Percentiles rank a stretch among this genome's conserved stretches.
These are phyloP conservation scores for Xylariaceae sp. DNA, from an alignment of 2,329 filamentous ascomycete species.

Conservation along the genomic window DNA sequence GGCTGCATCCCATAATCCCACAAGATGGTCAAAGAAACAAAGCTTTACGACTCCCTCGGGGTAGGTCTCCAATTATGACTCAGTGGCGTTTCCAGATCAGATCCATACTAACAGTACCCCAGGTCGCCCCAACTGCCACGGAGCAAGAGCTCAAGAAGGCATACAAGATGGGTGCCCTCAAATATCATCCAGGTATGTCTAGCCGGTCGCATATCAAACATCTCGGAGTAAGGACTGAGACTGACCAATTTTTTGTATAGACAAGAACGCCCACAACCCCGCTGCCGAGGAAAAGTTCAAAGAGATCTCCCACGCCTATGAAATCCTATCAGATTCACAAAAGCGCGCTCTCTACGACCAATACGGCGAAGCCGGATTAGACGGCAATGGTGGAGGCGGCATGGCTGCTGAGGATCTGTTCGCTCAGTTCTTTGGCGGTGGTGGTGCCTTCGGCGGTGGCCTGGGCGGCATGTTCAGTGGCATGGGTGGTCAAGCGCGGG, in stretches of 20 bases:
- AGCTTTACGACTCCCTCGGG: conserved; percentile 73
- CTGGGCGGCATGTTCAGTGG: conserved; percentile 74
- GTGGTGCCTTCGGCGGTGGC: conserved; percentile 65
- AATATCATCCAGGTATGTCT: conserved; percentile 73
- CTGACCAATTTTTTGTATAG: conserved; percentile 43
- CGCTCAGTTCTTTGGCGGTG: conserved; percentile 92
- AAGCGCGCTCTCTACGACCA: conserved; percentile 93
- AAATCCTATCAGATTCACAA: conserved; percentile 85
- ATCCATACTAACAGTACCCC: conserved; percentile 14
- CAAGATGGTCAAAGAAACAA: conserved; percentile 75
- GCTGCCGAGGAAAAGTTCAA: conserved; percentile 97
- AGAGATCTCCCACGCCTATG: conserved; percentile 92
- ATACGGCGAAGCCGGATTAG: conserved; percentile 94
- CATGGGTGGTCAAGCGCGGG: conserved; percentile 71
- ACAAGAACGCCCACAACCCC: conserved; percentile 95
- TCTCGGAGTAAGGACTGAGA: conserved; percentile 1
- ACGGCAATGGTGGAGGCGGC: conserved; percentile 77
- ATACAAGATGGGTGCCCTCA: conserved; percentile 78
- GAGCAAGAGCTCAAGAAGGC: conserved; percentile 88
- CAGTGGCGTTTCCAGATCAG: conserved; percentile 2
- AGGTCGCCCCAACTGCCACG: conserved; percentile 75
- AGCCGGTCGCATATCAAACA: not conserved
- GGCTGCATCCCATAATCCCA: conserved; percentile 1
- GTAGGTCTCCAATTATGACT: conserved; percentile 45
- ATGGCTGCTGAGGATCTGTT: conserved; percentile 97